phyloP scores from a whole-genome alignment of 805 yeast genomes.

The Tetrapisispora nanseiensis region DNA sequence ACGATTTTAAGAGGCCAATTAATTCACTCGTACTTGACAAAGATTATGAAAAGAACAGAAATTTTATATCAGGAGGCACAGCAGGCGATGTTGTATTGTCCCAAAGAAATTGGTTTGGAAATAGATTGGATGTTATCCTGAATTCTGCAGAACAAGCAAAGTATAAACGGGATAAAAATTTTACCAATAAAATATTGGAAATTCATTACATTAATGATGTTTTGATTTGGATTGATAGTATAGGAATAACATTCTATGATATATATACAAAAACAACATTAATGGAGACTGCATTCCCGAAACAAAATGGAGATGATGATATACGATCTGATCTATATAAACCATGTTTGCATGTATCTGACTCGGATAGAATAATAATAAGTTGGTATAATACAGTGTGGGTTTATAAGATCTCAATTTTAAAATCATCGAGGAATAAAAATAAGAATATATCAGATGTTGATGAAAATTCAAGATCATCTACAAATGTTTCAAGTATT shows the following conservation, averaged over 20 bases:
- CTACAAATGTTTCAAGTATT: neutral
- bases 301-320: slow-evolving; percentile 28
- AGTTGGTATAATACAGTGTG: slow-evolving; percentile 82
- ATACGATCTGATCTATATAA: slow-evolving; percentile 67
- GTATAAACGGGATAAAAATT: slow-evolving; percentile 27
- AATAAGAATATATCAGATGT: slow-evolving; percentile 2
- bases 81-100: slow-evolving; percentile 73
- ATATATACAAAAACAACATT: slow-evolving; percentile 41
- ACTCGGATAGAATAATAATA: slow-evolving; percentile 53
- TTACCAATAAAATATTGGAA: slow-evolving; percentile 49
- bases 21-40: slow-evolving; percentile 78
- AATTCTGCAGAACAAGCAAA: slow-evolving; percentile 22
- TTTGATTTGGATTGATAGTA: slow-evolving; percentile 74
- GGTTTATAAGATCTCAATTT: slow-evolving; percentile 44
- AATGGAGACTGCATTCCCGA: slow-evolving; percentile 46
- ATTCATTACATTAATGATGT: slow-evolving; percentile 55
- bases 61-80: slow-evolving; percentile 83
- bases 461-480: slow-evolving; percentile 11
- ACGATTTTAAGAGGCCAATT: slow-evolving; percentile 79
- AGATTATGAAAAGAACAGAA: slow-evolving; percentile 48
- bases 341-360: slow-evolving; percentile 66
- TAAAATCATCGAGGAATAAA: neutral
- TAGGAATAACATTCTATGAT: slow-evolving; percentile 65
- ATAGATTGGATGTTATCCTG: slow-evolving; percentile 56
- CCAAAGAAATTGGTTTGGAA: slow-evolving; percentile 79